Percentiles rank a stretch among this genome's conserved stretches.
Evolutionary conservation across 2,329 filamentous ascomycete species (phyloP).

Genomic region (Amauroascus verrucosus): DNA sequence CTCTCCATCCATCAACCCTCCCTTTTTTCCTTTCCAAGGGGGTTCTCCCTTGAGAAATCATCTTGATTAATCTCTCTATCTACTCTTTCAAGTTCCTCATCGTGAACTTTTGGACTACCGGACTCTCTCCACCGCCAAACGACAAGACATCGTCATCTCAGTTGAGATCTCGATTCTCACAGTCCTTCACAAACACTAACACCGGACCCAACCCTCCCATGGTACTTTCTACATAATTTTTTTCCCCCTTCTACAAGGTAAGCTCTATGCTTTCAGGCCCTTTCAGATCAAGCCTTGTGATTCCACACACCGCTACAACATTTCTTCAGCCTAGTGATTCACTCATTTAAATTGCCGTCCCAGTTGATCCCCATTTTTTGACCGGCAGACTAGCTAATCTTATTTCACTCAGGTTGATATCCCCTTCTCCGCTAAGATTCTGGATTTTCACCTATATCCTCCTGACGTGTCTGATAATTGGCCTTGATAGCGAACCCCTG

Average conservation of each 20-base stretch:
- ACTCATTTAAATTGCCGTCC: background rate
- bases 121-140: background rate
- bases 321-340: background rate
- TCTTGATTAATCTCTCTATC: background rate
- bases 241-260: too few relatives aligned
- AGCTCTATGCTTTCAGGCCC: background rate
- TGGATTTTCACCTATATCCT: background rate
- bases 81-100: background rate
- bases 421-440: background rate
- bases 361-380: too few relatives aligned
- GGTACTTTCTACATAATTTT: background rate
- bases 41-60: conserved; percentile 16
- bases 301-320: background rate
- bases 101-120: background rate
- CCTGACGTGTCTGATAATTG: background rate
- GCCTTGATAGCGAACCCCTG: too few relatives aligned
- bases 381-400: background rate
- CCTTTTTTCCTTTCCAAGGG: conserved; percentile 4
- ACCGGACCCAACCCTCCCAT: background rate
- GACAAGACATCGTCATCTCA: background rate
- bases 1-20: conserved; percentile 8
- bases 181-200: background rate
- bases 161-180: background rate
- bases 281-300: background rate
- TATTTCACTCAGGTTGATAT: background rate